Evolutionary conservation across 306 rosid genomes (phyloP), one percentile per base, ranked within the genome.

Genomic region (Fragaria nilgerrensis): DNA sequence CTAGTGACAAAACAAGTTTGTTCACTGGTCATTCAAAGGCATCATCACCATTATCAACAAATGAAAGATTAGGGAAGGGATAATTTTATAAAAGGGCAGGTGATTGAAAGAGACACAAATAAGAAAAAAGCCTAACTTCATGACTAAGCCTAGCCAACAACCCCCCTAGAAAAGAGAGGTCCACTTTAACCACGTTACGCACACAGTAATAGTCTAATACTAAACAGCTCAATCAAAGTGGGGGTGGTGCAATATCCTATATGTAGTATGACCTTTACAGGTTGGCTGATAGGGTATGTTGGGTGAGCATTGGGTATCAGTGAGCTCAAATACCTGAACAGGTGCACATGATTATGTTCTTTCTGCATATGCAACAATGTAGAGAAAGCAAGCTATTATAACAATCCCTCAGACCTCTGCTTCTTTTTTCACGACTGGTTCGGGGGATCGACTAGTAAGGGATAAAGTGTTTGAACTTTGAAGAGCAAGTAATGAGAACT

Each of bases 121-220:
- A 66, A 73, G 20, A 47, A 27, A 72, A 83, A 29, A 53, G 69
- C 49, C 50, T 77, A 82, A 76, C 91, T 87, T 84, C 62, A 39
- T 71, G 97, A 88, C 83, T 78, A 85, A 84, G 93, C 90, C 93
- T 73, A 58, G 34, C 78, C 89, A 92, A 85, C 96, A 72, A 88
- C 86, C 70, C 67, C 55, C 68, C 79, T 37, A 0, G 59, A 55
- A 80, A 32, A 70, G 7, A 41, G 50, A 25, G 68, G 77, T 58
- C 80, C 58, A 22, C 78, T 76, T 76, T 79, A 75, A 75, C 75
- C 79, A 78, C 76, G 84, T 76, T 73, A 76, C 67, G 16, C 70
- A 59, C 59, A 70, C 22, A 4, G 52, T 29, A 62, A 27, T 74
- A 73, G 72, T 37, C 4, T 50, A 69, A 45, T 76, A 64, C 53